Conservation (phyloP, 164 flowering plant genomes). For the Hamamelis virginiana region DNA sequence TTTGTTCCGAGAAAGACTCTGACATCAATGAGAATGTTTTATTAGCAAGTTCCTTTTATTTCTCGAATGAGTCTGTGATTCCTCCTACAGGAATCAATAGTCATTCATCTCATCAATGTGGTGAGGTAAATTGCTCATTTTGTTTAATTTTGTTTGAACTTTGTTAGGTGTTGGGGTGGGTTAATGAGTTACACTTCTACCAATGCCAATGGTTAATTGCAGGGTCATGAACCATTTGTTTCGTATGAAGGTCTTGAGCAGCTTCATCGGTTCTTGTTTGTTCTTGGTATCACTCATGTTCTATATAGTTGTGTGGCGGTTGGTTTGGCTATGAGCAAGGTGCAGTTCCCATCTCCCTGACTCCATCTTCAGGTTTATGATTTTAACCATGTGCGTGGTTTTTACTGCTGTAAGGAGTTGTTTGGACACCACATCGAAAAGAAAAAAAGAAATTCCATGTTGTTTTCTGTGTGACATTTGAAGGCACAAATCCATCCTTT, state of each 20-base stretch:
- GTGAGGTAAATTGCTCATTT: conserved; percentile 54
- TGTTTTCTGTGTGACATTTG: not conserved
- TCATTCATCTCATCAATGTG: conserved; percentile 48
- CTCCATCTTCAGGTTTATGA: not conserved
- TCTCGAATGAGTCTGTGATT: conserved; percentile 34
- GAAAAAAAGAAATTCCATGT: no score
- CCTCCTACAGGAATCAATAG: conserved; percentile 34
- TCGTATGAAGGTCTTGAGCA: conserved; percentile 90
- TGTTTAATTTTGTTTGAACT: not conserved
- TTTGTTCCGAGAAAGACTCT: conserved; percentile 61
- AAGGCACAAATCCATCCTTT: not conserved
- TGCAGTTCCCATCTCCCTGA: conserved; percentile 18
- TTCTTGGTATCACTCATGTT: conserved; percentile 92
- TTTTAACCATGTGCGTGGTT: not conserved
- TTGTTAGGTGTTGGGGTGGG: not conserved
- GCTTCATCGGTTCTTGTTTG: conserved; percentile 86
- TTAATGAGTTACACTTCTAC: not conserved
- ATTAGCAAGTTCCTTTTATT: conserved; percentile 18
- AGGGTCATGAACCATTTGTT: conserved; percentile 94
- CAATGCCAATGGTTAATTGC: conserved; percentile 13
- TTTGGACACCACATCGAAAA: no score
- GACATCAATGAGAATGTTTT: conserved; percentile 21
- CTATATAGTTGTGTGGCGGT: conserved; percentile 73
- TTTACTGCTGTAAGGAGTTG: no score
- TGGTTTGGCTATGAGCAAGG: conserved; percentile 87